Percentiles rank a stretch among this genome's conserved stretches.
Evolutionary conservation across 306 rosid species (phyloP).

Genomic region (Malus orientalis): DNA sequence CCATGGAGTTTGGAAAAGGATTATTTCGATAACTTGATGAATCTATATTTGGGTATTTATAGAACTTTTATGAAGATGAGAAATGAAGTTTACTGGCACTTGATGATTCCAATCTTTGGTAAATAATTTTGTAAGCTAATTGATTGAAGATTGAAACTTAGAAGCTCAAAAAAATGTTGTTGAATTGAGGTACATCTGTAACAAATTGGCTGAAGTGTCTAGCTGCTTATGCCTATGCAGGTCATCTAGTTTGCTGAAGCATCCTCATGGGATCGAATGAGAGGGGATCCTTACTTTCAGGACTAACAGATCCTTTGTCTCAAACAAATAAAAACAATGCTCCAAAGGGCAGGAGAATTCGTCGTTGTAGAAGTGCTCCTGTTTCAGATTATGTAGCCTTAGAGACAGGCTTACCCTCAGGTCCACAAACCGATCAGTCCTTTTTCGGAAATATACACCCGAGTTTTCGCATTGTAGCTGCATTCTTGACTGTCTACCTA

Average conservation of each 20-base stretch:
- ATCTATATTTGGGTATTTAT: background rate
- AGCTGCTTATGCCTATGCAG: conserved; percentile 11
- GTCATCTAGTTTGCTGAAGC: conserved; percentile 3
- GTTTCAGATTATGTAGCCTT: conserved; percentile 2
- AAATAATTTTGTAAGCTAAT: background rate
- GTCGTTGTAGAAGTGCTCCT: conserved; percentile 55
- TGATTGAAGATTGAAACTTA: background rate
- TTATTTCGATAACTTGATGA: background rate
- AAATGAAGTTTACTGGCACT: background rate
- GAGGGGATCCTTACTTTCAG: conserved; percentile 32
- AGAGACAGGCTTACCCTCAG: conserved; percentile 1
- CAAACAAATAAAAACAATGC: conserved; percentile 14
- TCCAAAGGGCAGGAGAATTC: conserved; percentile 29
- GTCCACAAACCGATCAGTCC: conserved; percentile 14
- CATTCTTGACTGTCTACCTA: conserved; percentile 23
- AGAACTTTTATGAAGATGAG: background rate
- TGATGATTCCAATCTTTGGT: background rate
- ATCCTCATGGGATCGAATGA: conserved; percentile 41
- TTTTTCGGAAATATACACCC: conserved; percentile 21
- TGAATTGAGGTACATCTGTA: background rate
- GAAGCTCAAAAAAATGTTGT: background rate
- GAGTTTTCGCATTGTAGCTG: conserved; percentile 16
- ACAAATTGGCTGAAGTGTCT: conserved; percentile 4
- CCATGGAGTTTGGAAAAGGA: background rate
- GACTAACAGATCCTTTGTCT: conserved; percentile 5